A percentile compares a stretch with the other conserved stretches of the same genome.
These are phyloP conservation scores for Protomyces macrosporus DNA, from an alignment of 1,139 yeast species.

Conservation along the genomic window DNA sequence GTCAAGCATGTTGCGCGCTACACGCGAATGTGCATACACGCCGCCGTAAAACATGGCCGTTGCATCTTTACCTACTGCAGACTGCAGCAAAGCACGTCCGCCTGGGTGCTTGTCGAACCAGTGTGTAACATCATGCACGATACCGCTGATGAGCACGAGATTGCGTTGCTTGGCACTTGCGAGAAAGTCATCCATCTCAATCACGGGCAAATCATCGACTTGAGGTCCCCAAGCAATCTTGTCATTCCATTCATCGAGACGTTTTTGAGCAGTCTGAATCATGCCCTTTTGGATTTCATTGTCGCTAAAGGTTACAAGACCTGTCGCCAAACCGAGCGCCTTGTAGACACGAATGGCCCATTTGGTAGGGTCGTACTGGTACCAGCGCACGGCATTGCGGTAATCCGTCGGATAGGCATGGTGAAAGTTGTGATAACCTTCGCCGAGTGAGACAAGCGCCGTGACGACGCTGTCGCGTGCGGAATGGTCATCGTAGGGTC, in stretches of 20 bases:
- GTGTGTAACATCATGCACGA: slow-evolving; percentile 81
- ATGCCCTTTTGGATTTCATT: slow-evolving; percentile 95
- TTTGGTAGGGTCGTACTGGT: slow-evolving; percentile 97
- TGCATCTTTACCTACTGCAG: slow-evolving; percentile 92
- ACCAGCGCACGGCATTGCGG: slow-evolving; percentile 97
- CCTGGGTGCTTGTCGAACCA: slow-evolving; percentile 96
- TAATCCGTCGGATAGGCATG: slow-evolving; percentile 98
- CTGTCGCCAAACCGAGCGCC: slow-evolving; percentile 78
- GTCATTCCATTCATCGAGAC: slow-evolving; percentile 72
- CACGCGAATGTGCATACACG: slow-evolving; percentile 92
- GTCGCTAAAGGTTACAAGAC: slow-evolving; percentile 87
- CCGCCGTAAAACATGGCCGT: slow-evolving; percentile 97
- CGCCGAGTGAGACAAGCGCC: slow-evolving; percentile 94
- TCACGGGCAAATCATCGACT: slow-evolving; percentile 76
- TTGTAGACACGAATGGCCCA: slow-evolving; percentile 63
- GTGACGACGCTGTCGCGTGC: slow-evolving; percentile 95
- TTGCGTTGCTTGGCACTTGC: slow-evolving; percentile 51
- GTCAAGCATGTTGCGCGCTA: slow-evolving; percentile 92
- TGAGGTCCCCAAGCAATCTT: slow-evolving; percentile 90
- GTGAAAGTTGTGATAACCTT: slow-evolving; percentile 98
- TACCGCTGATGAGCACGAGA: slow-evolving; percentile 81
- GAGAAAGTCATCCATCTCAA: slow-evolving; percentile 81
- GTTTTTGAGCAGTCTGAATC: slow-evolving; percentile 94
- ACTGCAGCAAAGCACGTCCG: slow-evolving; percentile 79
- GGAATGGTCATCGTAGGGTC: slow-evolving; percentile 93